phyloP scores from a whole-genome alignment of 257 asterid genomes.

The Ilex asprella region DNA sequence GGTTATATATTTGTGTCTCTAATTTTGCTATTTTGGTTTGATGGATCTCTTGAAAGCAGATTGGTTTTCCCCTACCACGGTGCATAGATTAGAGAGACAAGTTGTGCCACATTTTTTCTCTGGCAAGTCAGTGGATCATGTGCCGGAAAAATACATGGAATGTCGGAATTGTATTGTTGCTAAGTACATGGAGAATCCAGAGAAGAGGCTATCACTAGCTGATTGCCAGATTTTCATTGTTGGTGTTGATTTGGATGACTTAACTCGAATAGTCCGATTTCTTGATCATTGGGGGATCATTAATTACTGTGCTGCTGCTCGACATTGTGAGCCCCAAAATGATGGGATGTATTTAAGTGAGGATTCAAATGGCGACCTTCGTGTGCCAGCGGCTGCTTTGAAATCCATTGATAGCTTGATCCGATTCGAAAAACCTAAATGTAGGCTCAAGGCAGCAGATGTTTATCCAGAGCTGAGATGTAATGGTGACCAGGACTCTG shows the following conservation, averaged over 20 bases:
- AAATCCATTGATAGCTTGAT: constrained; percentile 88
- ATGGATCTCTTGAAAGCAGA: constrained; percentile 41
- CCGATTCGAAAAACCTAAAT: constrained; percentile 86
- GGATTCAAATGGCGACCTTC: constrained; percentile 72
- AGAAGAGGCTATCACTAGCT: constrained; percentile 53
- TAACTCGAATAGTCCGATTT: constrained; percentile 74
- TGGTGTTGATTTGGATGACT: constrained; percentile 64
- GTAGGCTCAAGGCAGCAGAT: constrained; percentile 67
- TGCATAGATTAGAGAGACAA: constrained; percentile 98
- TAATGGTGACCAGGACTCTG: constrained; percentile 41
- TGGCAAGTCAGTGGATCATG: constrained; percentile 78
- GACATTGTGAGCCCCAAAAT: constrained; percentile 39
- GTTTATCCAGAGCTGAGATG: constrained; percentile 67
- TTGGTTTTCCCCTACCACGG: constrained; percentile 93
- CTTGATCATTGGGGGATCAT: constrained; percentile 98
- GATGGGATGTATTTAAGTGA: constrained; percentile 58
- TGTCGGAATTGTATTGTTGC: constrained; percentile 81
- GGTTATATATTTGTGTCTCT: constrained; percentile 7
- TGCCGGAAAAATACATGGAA: constrained; percentile 93
- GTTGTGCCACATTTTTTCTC: constrained; percentile 99
- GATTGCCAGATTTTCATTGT: constrained; percentile 64
- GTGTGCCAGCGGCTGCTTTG: constrained; percentile 78
- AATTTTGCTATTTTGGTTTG: constrained; percentile 8
- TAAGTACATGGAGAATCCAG: constrained; percentile 85
- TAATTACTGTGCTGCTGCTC: constrained; percentile 76